Evolutionary conservation across 768 basidiomycete genomes (phyloP).

Genomic region (Rhizopogon vinicolor): DNA sequence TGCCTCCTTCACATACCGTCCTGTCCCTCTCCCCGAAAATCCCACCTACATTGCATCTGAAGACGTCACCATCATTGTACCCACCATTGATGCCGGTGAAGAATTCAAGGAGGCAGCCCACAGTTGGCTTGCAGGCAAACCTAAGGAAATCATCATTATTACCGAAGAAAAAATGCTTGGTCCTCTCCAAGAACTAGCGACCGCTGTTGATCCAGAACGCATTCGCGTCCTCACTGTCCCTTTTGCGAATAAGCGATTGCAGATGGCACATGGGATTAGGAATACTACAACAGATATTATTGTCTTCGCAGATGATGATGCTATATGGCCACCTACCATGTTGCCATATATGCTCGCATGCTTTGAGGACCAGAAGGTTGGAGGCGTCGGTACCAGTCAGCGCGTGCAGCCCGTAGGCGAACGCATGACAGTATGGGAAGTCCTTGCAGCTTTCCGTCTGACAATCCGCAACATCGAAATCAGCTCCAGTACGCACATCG

Average conservation of each 20-base stretch:
- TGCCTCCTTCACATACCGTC: conserved; percentile 77
- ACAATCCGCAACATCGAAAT: conserved; percentile 96
- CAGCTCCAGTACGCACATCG: conserved; percentile 83
- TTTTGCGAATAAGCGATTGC: conserved; percentile 89
- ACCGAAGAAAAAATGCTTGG: conserved; percentile 89
- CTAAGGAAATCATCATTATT: conserved; percentile 76
- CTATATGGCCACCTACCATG: conserved; percentile 91
- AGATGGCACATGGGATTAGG: conserved; percentile 92
- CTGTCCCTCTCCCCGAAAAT: conserved; percentile 86
- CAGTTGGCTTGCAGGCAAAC: conserved; percentile 89
- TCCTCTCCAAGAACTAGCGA: conserved; percentile 84
- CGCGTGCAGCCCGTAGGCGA: conserved; percentile 78
- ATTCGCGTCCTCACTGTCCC: conserved; percentile 89
- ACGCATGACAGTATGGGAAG: conserved; percentile 91
- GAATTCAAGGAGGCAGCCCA: conserved; percentile 93
- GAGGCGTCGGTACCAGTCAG: conserved; percentile 89
- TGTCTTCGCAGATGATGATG: conserved; percentile 93
- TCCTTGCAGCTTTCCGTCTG: conserved; percentile 88
- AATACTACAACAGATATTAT: conserved; percentile 90
- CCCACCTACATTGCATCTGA: conserved; percentile 88
- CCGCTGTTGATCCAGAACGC: conserved; percentile 77
- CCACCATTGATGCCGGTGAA: conserved; percentile 93
- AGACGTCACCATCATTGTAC: conserved; percentile 95
- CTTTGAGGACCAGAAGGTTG: conserved; percentile 92
- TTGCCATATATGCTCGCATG: conserved; percentile 87